Evolutionary conservation across 192 early-diverging fungal species (phyloP), one percentile per base, ranked within the genome.

Genomic region (Coemansia reversa): DNA sequence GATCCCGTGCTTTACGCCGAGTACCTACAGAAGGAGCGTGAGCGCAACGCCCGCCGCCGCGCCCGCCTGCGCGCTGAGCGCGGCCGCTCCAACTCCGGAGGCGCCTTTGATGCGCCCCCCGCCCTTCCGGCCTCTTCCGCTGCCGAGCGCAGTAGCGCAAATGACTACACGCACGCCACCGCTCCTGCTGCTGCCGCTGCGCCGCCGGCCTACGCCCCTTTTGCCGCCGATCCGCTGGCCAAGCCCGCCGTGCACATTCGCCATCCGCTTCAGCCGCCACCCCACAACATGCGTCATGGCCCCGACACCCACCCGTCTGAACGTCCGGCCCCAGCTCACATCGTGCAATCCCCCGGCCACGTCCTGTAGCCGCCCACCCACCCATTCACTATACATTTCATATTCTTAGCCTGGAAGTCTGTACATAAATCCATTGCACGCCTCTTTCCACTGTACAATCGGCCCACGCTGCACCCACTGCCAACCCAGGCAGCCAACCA

Each of bases 11-110:
- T 74, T 22, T 79, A 79, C 61, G 71, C 76, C 51, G 76, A 79
- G 71, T 79, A 79, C 55, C 67, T 79, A 52, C 76, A 79, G 65
- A 74, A 74, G 64, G 76, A 79, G 72, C 71, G 76, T 54, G 76
- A 79, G 67, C 70, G 76, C 70, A 79, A 79, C 59, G 76, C 76
- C 51, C 67, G 76, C 58, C 70, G 76, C 67, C 59, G 76, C 16
- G 76, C 71, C 29, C 71, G 76, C 47, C 64, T 79, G 70, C 71
- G 76, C 23, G 76, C 70, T 57, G 70, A 79, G 65, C 66, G 72
- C 52, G 71, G 67, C 67, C 70, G 70, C 69, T 76, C 74, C 59
- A 66, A 62, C 74, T 70, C 74, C 19, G 54, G 67, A 54, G 66
- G 51, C 66, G 58, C 56, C 4, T n/a, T 48, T 54, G 54, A 27